Evolutionary conservation across 2,329 filamentous ascomycete species (phyloP), one percentile per base, ranked within the genome.

Genomic region (Furcasterigmium furcatum): DNA sequence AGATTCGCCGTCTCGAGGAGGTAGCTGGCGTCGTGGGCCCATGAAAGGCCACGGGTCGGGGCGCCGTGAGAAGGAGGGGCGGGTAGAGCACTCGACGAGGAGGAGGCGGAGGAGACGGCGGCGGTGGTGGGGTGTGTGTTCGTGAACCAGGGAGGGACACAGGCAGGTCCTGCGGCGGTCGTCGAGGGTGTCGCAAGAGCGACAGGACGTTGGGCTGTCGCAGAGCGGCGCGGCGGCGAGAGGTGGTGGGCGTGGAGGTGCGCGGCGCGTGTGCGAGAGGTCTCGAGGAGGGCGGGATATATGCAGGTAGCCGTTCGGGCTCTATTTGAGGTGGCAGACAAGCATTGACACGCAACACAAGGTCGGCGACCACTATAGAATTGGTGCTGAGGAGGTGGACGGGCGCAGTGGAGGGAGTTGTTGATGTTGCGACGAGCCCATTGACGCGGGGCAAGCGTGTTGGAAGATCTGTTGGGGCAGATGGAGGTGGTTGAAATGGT

Each of bases 1-100:
- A 18, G 29, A 36, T 29, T 44, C 44, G 49, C 38, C 47, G 47
- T 49, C 36, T 49, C 41, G 48, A 49, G 48, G 48, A 46, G 44
- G 48, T 46, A 43, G 38, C 43, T 51, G 30, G 44, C 41, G 46
- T 51, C 46, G 44, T 44, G 46, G 50, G 45, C 50, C 48, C 49
- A 51, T 49, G 50, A 46, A 50, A 44, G 40, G 36, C 40, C 27
- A 45, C 42, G 45, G 32, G 32, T 41, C 38, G 25, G 44, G 45
- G 30, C 44, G 42, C 13, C 38, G 30, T 35, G 41, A 20, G 41
- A 43, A 16, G 41, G 41, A 43, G 35, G 43, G 35, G 47, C 43
- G 43, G 49, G 40, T 47, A 30, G 35, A 35, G 32, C 38, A 39
- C 48, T 44, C 21, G 21, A 21, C 5, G 34, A n/a, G 18, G 32